Evolutionary conservation across 176 grass and related monocot genomes (phyloP).

Genomic region (Aechmea fasciata): DNA sequence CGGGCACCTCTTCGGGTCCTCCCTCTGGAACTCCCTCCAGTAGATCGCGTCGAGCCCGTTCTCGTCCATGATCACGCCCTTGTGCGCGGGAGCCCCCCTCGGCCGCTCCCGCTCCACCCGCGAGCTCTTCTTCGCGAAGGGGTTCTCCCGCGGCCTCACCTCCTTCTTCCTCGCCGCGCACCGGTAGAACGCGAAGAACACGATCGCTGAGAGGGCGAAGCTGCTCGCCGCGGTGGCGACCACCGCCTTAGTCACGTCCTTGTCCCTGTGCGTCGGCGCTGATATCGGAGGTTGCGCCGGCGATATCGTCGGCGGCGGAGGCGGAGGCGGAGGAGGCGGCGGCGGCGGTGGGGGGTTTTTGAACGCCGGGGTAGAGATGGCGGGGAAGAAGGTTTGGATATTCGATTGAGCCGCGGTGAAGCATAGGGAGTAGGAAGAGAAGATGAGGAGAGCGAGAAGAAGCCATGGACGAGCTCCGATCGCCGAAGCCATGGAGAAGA

Average conservation of each 20-base stretch:
- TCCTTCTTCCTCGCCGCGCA: conserved; percentile 21
- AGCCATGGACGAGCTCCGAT: neutral
- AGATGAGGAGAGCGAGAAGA: neutral
- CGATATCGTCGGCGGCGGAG: conserved; percentile 3
- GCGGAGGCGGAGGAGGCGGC: neutral
- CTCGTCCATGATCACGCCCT: conserved; percentile 53
- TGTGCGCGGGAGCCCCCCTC: neutral
- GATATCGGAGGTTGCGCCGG: neutral
- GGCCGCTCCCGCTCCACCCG: neutral
- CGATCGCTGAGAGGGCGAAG: conserved; percentile 61
- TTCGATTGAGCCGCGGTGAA: conserved; percentile 29
- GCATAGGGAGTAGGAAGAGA: neutral
- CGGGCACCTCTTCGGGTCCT: conserved; percentile 15
- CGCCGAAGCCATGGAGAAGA: conserved; percentile 26
- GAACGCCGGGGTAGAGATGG: conserved; percentile 41
- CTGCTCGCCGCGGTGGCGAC: conserved; percentile 73
- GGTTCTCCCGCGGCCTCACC: conserved; percentile 21
- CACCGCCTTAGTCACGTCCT: conserved; percentile 54
- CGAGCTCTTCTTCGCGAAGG: conserved; percentile 9
- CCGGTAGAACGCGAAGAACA: conserved; percentile 60
- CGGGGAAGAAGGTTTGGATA: conserved; percentile 48
- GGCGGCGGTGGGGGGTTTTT: conserved; percentile 33
- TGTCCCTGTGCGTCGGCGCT: conserved; percentile 17
- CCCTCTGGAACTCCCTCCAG: conserved; percentile 62
- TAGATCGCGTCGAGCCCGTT: conserved; percentile 93